Evolutionary conservation across 495 filamentous ascomycete species (phyloP), one percentile per base, ranked within the genome.

Genomic region (Aspergillus mulundensis): DNA sequence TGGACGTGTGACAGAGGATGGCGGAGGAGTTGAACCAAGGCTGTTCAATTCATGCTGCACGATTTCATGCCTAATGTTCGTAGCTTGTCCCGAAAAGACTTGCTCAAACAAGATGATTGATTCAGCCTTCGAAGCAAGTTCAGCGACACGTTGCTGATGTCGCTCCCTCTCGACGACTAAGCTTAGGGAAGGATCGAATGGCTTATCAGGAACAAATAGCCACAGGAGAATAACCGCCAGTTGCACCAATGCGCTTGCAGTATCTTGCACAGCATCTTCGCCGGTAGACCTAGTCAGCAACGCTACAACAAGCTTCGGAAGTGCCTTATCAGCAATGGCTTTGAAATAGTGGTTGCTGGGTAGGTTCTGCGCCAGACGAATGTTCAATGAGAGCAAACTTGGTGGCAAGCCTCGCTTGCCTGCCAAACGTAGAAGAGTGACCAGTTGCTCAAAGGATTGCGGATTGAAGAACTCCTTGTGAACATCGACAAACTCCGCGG

Each of bases 171-270:
- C 84, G 5, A 97, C 74, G 38, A 86, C 80, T n/a, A 87, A 78
- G 53, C 82, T 81, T 53, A 92, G 74, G 21, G 92, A 89, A 12
- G 94, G 94, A 67, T 99, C 94, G 56, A 88, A 93, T 3, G 87
- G 79, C 63, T 84, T 84, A 66, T 95, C 86, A 0, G 95, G 91
- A 3, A 97, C 85, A 61, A 91, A 97, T 7, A 97, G 79, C 42
- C 81, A 80, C 24, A 99, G 70, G 32, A 76, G 67, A 32, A 74
- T 70, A 7, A 72, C 64, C 15, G 76, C 71, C 12, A 79, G 41
- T 50, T 75, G 69, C 30, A 76, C 67, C 7, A 70, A 60, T 12
- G 67, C 69, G n/a, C 66, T 40, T 28, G 70, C 70, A 24, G 70
- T 62, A 41, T 45, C 56, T 20, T 58, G 64, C 34, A 66, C 44